A percentile compares a stretch with the other conserved stretches of the same genome.
phyloP scores from a whole-genome alignment of 1,284 basidiomycete species.

The Chalciporus sp. region DNA sequence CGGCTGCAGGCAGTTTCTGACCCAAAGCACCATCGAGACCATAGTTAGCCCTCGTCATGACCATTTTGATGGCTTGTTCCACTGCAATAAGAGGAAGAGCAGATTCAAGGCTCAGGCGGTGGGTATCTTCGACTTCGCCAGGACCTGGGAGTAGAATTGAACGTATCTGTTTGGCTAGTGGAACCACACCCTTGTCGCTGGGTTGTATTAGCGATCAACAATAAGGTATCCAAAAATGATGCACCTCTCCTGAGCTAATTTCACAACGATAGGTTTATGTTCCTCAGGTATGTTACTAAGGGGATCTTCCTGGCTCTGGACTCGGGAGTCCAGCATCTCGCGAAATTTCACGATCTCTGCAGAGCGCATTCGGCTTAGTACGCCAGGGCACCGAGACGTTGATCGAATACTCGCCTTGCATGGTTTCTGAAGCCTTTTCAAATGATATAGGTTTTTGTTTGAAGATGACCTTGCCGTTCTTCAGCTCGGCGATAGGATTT shows the following conservation, averaged over 20 bases:
- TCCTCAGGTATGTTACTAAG: constrained; percentile 64
- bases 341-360: constrained; percentile 73
- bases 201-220: constrained; percentile 11
- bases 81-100: constrained; percentile 52
- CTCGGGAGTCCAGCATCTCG: constrained; percentile 59
- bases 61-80: constrained; percentile 60
- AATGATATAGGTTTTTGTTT: constrained; percentile 79
- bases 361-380: background rate
- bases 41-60: constrained; percentile 72
- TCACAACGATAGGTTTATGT: constrained; percentile 74
- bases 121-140: constrained; percentile 53
- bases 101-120: constrained; percentile 25
- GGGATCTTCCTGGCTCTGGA: constrained; percentile 46
- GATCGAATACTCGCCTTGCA: constrained; percentile 63
- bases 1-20: constrained; percentile 54
- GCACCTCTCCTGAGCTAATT: constrained; percentile 81
- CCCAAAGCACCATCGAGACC: constrained; percentile 59
- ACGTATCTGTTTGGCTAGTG: constrained; percentile 67
- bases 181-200: constrained; percentile 69
- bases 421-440: constrained; percentile 78
- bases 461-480: constrained; percentile 75
- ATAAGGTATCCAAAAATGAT: constrained; percentile 14
- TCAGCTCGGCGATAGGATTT: constrained; percentile 57
- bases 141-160: constrained; percentile 59
- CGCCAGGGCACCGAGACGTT: background rate